Evolutionary conservation across 176 grass and related monocot genomes (phyloP), one percentile per base, ranked within the genome.

Genomic region (Bonia amplexicaulis): DNA sequence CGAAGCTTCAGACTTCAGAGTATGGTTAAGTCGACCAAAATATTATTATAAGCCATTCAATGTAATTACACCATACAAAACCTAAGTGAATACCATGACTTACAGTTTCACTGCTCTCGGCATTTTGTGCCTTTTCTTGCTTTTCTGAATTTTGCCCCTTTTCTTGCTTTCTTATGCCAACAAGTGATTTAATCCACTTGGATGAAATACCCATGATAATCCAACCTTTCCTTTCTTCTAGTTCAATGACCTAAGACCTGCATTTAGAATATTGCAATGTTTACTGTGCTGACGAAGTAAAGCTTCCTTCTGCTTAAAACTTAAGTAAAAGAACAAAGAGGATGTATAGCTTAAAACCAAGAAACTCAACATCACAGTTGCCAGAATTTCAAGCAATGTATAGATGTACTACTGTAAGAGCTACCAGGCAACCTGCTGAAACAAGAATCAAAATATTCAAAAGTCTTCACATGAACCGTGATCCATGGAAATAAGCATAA

Each of bases 181-280:
- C 90, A 83, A 97, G 82, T 33, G 92, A 94, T 90, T 97, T 97
- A 51, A 97, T 87, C 94, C 94, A 97, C 82, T 97, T 97, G 31
- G 94, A 77, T 57, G 94, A 92, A 66, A 94, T 97, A 20, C 94
- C 94, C 94, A 97, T 91, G 19, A 48, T 64, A 80, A 47, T 9
- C 58, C 82, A 55, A 59, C 31, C 51, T 83, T 52, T 57, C 19
- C 63, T 82, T 71, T 64, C 35, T 11, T 85, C 62, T 47, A 58
- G 67, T 74, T 84, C 70, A 84, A 81, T 80, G 23, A 64, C 60
- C 61, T 65, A 37, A 75, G 51, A 53, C 61, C 83, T 85, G 74
- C 74, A 85, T 84, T 76, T 42, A 90, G 48, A 69, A 35, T 59
- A 66, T 22, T 63, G 44, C 37, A 20, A 48, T 20, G 12, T 33